Evolutionary conservation across 306 rosid species (phyloP).

Genomic region (Biancaea sappan): DNA sequence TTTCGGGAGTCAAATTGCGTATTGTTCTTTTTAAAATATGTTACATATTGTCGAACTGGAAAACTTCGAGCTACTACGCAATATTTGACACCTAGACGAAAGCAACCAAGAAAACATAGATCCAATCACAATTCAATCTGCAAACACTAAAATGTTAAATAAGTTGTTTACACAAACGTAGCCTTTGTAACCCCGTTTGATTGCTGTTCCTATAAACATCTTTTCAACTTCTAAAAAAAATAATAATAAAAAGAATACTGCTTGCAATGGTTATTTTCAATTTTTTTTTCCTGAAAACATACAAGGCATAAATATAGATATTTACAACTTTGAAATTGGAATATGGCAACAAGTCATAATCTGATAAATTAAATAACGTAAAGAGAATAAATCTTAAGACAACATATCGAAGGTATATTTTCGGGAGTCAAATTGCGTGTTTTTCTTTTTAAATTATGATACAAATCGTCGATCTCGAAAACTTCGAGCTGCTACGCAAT

Average conservation of each 20-base stretch:
- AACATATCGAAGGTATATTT: neutral
- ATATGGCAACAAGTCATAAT: no score
- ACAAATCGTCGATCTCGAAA: neutral
- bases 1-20: neutral
- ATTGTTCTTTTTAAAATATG: neutral
- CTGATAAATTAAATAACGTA: neutral
- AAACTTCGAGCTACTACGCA: neutral
- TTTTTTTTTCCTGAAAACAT: no score
- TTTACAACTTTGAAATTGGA: no score
- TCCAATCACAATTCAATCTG: neutral
- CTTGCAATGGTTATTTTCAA: no score
- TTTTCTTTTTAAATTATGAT: neutral
- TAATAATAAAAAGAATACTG: no score
- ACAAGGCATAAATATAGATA: no score
- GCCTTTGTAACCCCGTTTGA: no score
- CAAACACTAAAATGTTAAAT: neutral
- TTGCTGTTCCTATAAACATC: no score
- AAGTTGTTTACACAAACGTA: no score
- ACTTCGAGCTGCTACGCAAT: neutral
- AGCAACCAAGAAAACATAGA: constrained; percentile 5
- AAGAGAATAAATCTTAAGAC: neutral
- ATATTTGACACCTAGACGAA: neutral
- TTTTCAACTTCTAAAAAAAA: no score
- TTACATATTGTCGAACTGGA: neutral
- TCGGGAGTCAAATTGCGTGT: neutral